Evolutionary conservation across 1,139 yeast species (phyloP), one percentile per base, ranked within the genome.

Genomic region (Yamadazyma taylorii): DNA sequence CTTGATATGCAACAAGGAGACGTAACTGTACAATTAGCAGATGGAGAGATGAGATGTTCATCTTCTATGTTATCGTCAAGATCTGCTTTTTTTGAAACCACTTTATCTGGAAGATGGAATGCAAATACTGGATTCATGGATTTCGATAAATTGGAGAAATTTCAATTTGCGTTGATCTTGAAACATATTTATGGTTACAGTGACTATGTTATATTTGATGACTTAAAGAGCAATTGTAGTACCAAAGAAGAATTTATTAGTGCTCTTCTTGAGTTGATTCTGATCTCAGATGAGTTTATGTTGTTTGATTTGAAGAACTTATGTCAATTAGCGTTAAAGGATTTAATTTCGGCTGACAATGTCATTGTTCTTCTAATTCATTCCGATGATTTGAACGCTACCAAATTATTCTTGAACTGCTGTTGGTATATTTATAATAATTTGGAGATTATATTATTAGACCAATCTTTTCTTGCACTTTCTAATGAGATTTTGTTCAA

Each of bases 361-460:
- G 88, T 82, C 1, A 62, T 79, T 26, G 47, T 71, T 2, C 53
- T 88, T 12, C 53, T 85, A 22, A 63, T 70, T 8, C 81, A 81
- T 51, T 73, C 94, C 0, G 72, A 71, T 30, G 51, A 61, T 25
- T 63, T 74, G 38, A 60, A 71, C 11, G 85, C 88, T 2, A 55
- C 61, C 7, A 78, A 81, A 47, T 56, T 89, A 23, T 69, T 79
- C 42, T 66, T 71, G 36, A 73, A 76, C 37, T 79, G 95, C 51
- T 63, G 83, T 28, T 81, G 87, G 80, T 85, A 75, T 46, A 69
- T 87, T 12, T 79, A 75, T 47, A 73, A 77, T 46, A 87, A 88
- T 52, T 59, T 86, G 43, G 89, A 82, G 28, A 56, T 78, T 4
- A 55, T 86, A 17, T 61, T 88, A 32, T 75, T 79, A 41, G 86